These are phyloP conservation scores for Kappamyces sp. DNA, from an alignment of 192 early-diverging fungal genomes.

Conservation along the genomic window DNA sequence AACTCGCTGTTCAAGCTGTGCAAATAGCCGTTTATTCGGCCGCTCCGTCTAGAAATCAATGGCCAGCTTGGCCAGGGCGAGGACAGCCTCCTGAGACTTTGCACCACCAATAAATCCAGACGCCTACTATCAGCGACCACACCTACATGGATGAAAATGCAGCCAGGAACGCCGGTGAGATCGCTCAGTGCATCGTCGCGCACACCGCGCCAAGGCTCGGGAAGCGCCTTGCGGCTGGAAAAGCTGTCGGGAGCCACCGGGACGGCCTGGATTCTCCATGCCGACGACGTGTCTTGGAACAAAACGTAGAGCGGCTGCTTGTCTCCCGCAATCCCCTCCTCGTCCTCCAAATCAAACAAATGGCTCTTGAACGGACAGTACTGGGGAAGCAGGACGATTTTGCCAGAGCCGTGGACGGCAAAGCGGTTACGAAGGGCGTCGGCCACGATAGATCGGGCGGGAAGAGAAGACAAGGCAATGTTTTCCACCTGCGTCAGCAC, in stretches of 20 bases:
- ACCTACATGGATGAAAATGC: constrained; percentile 76
- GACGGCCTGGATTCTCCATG: constrained; percentile 75
- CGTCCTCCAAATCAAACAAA: constrained; percentile 50
- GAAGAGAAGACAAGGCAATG: constrained; percentile 75
- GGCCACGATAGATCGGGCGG: constrained; percentile 80
- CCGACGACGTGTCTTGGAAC: constrained; percentile 57
- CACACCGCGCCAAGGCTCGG: constrained; percentile 64
- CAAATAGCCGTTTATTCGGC: too few species aligned
- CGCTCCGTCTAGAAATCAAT: constrained; percentile 25
- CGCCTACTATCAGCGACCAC: constrained; percentile 14
- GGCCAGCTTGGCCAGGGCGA: constrained; percentile 61
- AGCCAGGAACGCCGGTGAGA: constrained; percentile 65
- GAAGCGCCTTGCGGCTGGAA: constrained; percentile 70
- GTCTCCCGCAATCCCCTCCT: constrained; percentile 23
- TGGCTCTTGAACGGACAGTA: constrained; percentile 96
- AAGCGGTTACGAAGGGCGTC: constrained; percentile 50
- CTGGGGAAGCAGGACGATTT: constrained; percentile 74
- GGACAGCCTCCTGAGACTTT: constrained; percentile 69
- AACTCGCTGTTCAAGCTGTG: too few species aligned
- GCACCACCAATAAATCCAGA: constrained; percentile 82
- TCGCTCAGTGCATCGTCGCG: constrained; percentile 80
- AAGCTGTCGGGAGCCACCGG: constrained; percentile 37
- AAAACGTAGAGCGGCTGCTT: constrained; percentile 63
- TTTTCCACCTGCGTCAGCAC: constrained; percentile 30
- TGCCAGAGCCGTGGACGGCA: constrained; percentile 65